A percentile compares a stretch with the other conserved stretches of the same genome.
phyloP scores from a whole-genome alignment of 768 basidiomycete species.

The Collybiopsis confluens region DNA sequence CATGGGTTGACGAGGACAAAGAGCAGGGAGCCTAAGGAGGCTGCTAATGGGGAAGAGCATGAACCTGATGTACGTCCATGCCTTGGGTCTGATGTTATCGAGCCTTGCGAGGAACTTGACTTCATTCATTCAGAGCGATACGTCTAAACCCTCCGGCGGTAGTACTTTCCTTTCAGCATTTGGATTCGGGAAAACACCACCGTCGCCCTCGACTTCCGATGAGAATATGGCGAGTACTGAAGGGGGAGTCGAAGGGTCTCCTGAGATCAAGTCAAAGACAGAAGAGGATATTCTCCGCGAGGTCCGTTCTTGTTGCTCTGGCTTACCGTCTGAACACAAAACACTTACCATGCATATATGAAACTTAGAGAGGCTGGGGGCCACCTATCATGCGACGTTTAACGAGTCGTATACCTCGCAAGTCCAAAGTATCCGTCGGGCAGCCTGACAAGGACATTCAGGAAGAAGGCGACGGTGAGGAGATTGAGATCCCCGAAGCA shows the following conservation, averaged over 20 bases:
- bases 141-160: background rate
- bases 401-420: background rate
- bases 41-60: background rate
- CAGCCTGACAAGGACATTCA: slow-evolving; percentile 1
- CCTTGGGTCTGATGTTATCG: background rate
- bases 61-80: background rate
- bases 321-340: background rate
- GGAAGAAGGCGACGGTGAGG: slow-evolving; percentile 6
- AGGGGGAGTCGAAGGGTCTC: background rate
- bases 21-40: background rate
- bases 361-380: background rate
- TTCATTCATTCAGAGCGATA: no score
- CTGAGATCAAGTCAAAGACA: background rate
- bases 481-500: slow-evolving; percentile 7
- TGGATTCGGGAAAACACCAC: background rate
- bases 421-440: background rate
- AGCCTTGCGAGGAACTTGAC: background rate
- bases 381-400: slow-evolving; percentile 5
- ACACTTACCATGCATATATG: no score
- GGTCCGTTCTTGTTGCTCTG: background rate
- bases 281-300: slow-evolving; percentile 8
- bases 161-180: slow-evolving; percentile 1
- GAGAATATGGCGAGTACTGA: background rate
- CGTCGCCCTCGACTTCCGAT: background rate
- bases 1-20: slow-evolving; percentile 1